phyloP scores from a whole-genome alignment of 139 green algal species.

The Limnomonas spitsbergensis region DNA sequence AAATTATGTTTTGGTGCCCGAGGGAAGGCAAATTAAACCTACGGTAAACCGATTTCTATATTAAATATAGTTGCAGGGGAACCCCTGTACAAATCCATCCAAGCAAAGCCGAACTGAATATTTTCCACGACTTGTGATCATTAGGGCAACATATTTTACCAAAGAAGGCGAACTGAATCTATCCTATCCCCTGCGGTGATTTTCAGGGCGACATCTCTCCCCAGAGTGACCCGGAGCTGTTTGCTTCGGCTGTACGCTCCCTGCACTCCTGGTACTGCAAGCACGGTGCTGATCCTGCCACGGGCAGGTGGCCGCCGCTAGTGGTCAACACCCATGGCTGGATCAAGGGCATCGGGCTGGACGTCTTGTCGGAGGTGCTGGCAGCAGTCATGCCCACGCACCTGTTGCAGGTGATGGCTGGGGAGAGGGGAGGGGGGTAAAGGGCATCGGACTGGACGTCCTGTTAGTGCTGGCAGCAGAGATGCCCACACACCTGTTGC shows the following conservation, averaged over 20 bases:
- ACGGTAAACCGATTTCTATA: too few species aligned
- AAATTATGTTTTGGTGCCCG: too few species aligned
- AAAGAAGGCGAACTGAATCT: too few species aligned
- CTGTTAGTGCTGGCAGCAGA: slow-evolving; percentile 46
- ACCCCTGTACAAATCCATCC: too few species aligned
- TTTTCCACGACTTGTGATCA: too few species aligned
- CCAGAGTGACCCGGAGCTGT: slow-evolving; percentile 60
- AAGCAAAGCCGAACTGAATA: too few species aligned
- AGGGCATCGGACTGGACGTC: slow-evolving; percentile 74
- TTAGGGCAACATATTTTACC: too few species aligned
- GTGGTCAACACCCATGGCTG: slow-evolving; percentile 86
- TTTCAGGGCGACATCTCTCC: slow-evolving; percentile 67
- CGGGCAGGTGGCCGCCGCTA: slow-evolving; percentile 45
- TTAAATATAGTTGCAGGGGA: too few species aligned
- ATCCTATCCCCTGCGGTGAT: not conserved
- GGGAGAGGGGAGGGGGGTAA: slow-evolving; percentile 86
- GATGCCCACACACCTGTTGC: slow-evolving; percentile 53
- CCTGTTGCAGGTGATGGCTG: slow-evolving; percentile 62
- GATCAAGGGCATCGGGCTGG: slow-evolving; percentile 76
- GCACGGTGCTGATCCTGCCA: slow-evolving; percentile 15
- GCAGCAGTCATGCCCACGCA: slow-evolving; percentile 42
- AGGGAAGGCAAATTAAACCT: too few species aligned
- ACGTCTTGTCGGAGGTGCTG: slow-evolving; percentile 63
- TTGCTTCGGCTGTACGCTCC: slow-evolving; percentile 46
- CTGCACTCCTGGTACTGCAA: slow-evolving; percentile 49